Conservation (phyloP, 768 basidiomycete genomes). For the Cystobasidium onofrii region DNA sequence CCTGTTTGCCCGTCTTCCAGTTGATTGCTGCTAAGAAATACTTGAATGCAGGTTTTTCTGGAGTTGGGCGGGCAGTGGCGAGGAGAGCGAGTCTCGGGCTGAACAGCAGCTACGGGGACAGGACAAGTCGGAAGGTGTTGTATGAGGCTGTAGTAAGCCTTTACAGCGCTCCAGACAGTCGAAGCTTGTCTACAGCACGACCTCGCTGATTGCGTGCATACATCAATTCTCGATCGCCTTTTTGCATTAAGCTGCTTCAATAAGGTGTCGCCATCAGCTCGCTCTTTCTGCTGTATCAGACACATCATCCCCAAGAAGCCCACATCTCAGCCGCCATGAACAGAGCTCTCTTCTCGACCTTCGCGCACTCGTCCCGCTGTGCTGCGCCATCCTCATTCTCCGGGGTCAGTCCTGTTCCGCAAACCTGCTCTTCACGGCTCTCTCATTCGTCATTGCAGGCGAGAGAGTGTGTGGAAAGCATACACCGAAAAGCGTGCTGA, state of each 20-base stretch:
- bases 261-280: not conserved
- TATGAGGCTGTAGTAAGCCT: no score
- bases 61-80: no score
- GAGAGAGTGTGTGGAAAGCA: not conserved
- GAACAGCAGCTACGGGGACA: no score
- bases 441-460: not conserved
- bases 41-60: not conserved
- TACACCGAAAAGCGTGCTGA: not conserved
- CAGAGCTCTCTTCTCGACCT: conserved; percentile 2
- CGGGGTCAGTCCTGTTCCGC: not conserved
- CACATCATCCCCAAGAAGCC: not conserved
- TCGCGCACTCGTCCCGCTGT: not conserved
- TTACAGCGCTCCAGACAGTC: no score
- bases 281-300: not conserved
- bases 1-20: not conserved
- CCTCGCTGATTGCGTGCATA: not conserved
- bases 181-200: not conserved
- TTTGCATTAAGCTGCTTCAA: not conserved
- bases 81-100: no score
- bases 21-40: not conserved
- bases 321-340: not conserved
- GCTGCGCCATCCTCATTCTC: not conserved
- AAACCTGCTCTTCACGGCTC: not conserved
- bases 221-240: not conserved
- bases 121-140: no score